These are phyloP conservation scores for Sphaerobolus stellatus DNA, from an alignment of 1,284 basidiomycete genomes.

Conservation along the genomic window DNA sequence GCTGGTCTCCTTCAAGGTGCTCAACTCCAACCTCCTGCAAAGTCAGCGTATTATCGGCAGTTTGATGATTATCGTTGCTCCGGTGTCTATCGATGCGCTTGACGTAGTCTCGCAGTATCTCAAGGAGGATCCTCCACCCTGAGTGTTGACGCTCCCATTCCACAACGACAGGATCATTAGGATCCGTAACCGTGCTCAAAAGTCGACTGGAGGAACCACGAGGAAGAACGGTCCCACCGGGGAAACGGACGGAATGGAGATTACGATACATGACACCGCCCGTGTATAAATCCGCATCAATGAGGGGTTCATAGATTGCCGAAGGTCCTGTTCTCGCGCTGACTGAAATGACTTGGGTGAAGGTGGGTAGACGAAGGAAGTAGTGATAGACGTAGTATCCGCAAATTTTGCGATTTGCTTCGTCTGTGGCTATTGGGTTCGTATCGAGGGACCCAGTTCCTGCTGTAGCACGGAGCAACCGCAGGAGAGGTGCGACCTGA, in stretches of 20 bases:
- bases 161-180: slow-evolving; percentile 65
- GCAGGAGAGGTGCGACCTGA: slow-evolving; percentile 66
- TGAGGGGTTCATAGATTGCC: slow-evolving; percentile 66
- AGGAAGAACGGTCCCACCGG: slow-evolving; percentile 71
- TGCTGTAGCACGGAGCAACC: slow-evolving; percentile 75
- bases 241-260: slow-evolving; percentile 64
- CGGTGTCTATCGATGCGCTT: slow-evolving; percentile 44
- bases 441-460: slow-evolving; percentile 69
- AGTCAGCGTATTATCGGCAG: slow-evolving; percentile 15
- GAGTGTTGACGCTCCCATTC: slow-evolving; percentile 80
- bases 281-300: slow-evolving; percentile 49
- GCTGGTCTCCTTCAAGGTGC: slow-evolving; percentile 54
- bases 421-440: slow-evolving; percentile 54
- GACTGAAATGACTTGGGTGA: slow-evolving; percentile 70
- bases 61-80: slow-evolving; percentile 20
- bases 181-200: slow-evolving; percentile 61
- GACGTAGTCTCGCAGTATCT: slow-evolving; percentile 73
- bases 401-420: slow-evolving; percentile 52
- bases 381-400: slow-evolving; percentile 71
- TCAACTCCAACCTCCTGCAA: slow-evolving; percentile 73
- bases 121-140: slow-evolving; percentile 80
- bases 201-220: slow-evolving; percentile 67
- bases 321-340: slow-evolving; percentile 59
- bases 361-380: slow-evolving; percentile 70
- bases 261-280: slow-evolving; percentile 65